phyloP scores from a whole-genome alignment of 805 yeast genomes.

The Kuraishia molischiana region DNA sequence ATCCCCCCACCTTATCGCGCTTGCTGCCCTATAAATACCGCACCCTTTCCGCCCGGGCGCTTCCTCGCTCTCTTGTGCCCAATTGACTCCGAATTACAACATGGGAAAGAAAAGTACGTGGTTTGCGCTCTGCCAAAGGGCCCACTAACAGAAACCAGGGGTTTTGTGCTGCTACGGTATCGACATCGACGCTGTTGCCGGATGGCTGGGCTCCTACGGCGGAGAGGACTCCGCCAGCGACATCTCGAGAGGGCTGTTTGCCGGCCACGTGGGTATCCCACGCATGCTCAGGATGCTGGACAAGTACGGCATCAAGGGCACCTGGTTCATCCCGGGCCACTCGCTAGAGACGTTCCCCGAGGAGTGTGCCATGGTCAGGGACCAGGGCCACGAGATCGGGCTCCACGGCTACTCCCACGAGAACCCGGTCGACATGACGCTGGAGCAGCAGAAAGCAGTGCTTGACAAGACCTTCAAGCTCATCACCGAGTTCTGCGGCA shows the following conservation, averaged over 20 bases:
- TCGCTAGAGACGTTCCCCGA: slow-evolving; percentile 28
- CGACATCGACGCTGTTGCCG: slow-evolving; percentile 27
- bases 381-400: slow-evolving; percentile 25
- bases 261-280: slow-evolving; percentile 26
- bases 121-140: too few relatives aligned
- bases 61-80: neutral
- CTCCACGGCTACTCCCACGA: slow-evolving; percentile 28
- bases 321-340: slow-evolving; percentile 29
- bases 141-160: slow-evolving; percentile 9
- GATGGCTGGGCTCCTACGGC: slow-evolving; percentile 28
- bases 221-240: slow-evolving; percentile 26
- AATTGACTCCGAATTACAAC: neutral
- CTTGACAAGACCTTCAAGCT: slow-evolving; percentile 21
- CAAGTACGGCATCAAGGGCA: slow-evolving; percentile 24
- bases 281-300: slow-evolving; percentile 22
- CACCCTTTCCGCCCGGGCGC: neutral
- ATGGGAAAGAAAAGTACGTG: slow-evolving; percentile 1
- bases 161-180: slow-evolving; percentile 25
- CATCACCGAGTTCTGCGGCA: slow-evolving; percentile 23
- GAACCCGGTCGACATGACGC: slow-evolving; percentile 23
- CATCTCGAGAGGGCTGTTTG: slow-evolving; percentile 25
- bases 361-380: slow-evolving; percentile 22
- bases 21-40: neutral
- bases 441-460: slow-evolving; percentile 24
- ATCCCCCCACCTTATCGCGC: neutral